Evolutionary conservation across 495 filamentous ascomycete species (phyloP), one percentile per base, ranked within the genome.

Genomic region (Aspergillus bridgeri): DNA sequence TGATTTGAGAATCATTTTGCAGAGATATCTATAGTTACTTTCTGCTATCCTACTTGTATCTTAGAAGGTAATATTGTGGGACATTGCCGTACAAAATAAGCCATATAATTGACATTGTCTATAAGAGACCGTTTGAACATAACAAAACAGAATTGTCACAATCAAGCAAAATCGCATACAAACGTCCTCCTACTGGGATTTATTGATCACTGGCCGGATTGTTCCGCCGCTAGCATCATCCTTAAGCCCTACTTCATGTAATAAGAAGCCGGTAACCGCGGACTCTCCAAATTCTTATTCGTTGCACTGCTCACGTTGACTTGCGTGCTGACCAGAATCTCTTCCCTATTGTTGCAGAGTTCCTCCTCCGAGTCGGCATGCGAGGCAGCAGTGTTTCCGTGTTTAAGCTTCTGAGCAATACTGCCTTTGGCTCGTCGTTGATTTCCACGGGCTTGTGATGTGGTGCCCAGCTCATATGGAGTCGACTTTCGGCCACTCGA

Each of bases 271-370:
- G 49, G 49, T 20, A 51, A 21, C 27, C 49, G 27, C 0, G 27
- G 25, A 13, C 27, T 51, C 6, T 42, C 24, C 1, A 8, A 1
- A 20, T 33, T 42, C 5, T 27, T 38, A 38, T 51, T 33, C 13
- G 15, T 33, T 3, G 49, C 25, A 42, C 25, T 42, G 13, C 2
- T 38, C 49, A 51, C 49, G 4, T 51, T 51, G 27, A 51, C 49
- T n/a, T 51, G 49, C 3, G 49, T 51, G 27, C 49, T 51, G 27
- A 51, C 49, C 9, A 51, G 25, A 20, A 51, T 51, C 8, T 51
- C 49, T 20, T 33, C 49, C 3, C 18, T 5, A 15, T 27, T 50
- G 0, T 51, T 25, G 17, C 49, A 51, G 21, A 51, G 49, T 17
- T 42, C 49, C 17, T 51, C 49, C 49, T 51, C 49, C 13, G 49